Percentiles rank a stretch among this genome's conserved stretches.
These are phyloP conservation scores for Botrytis fabae DNA, from an alignment of 2,329 filamentous ascomycete species.

Conservation along the genomic window DNA sequence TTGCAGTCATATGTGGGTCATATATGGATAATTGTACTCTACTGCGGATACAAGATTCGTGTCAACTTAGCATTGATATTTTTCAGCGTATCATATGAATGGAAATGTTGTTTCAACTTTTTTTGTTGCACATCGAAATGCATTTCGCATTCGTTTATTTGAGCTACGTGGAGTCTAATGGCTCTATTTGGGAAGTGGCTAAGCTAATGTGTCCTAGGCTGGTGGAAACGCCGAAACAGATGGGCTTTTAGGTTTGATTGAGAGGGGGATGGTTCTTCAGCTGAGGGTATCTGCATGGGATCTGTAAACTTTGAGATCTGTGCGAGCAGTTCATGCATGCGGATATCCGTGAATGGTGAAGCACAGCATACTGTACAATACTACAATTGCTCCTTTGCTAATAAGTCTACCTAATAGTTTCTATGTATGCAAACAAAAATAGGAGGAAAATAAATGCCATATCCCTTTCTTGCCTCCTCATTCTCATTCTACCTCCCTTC, in stretches of 20 bases:
- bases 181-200: neutral
- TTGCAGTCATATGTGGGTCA: conserved; percentile 17
- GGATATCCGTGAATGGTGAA: neutral
- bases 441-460: neutral
- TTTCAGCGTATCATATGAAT: conserved; percentile 17
- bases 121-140: conserved; percentile 23
- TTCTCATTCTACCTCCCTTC: neutral
- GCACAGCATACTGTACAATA: neutral
- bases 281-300: neutral
- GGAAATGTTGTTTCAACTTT: neutral
- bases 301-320: neutral
- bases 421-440: neutral
- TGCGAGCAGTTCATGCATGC: conserved; percentile 7
- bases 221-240: neutral
- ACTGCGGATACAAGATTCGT: conserved; percentile 13
- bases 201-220: conserved; percentile 9
- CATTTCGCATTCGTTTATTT: conserved; percentile 24
- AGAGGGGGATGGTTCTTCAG: neutral
- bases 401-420: neutral
- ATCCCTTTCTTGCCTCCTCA: neutral
- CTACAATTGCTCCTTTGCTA: neutral
- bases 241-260: neutral
- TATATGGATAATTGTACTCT: conserved; percentile 7
- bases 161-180: conserved; percentile 8
- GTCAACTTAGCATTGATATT: conserved; percentile 7